Evolutionary conservation across 257 asterid genomes (phyloP).

Genomic region (Solanum sejunctum): DNA sequence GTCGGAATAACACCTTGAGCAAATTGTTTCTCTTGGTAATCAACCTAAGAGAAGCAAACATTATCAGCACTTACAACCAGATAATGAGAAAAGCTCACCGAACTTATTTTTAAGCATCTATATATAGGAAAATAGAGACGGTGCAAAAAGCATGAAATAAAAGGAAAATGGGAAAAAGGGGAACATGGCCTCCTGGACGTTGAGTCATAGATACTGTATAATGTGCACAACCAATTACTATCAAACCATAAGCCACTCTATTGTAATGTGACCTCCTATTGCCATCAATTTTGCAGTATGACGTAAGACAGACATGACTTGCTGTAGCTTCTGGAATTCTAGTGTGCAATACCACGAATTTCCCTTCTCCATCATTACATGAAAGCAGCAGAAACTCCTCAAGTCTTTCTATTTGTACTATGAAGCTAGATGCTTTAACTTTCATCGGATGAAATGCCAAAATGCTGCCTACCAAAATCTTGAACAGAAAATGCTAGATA

Average conservation of each 20-base stretch:
- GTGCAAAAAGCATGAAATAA: neutral
- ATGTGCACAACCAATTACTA: neutral
- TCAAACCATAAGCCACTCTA: neutral
- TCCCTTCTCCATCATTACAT: neutral
- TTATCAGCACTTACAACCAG: neutral
- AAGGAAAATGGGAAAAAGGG: neutral
- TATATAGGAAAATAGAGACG: neutral
- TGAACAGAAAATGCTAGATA: neutral
- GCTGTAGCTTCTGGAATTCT: neutral
- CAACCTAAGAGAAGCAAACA: constrained; percentile 47
- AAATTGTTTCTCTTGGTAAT: constrained; percentile 91
- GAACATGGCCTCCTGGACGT: neutral
- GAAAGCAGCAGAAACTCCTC: neutral
- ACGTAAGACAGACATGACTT: neutral
- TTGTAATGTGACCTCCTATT: neutral
- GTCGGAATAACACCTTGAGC: constrained; percentile 88
- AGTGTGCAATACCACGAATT: neutral
- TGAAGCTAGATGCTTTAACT: neutral
- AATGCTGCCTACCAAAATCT: neutral
- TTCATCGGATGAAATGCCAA: neutral
- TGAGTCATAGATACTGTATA: neutral
- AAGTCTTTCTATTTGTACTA: neutral
- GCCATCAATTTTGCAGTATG: neutral
- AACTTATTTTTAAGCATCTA: neutral
- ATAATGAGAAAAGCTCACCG: neutral